These are phyloP conservation scores for Collybiopsis confluens DNA, from an alignment of 768 basidiomycete species.

Conservation along the genomic window DNA sequence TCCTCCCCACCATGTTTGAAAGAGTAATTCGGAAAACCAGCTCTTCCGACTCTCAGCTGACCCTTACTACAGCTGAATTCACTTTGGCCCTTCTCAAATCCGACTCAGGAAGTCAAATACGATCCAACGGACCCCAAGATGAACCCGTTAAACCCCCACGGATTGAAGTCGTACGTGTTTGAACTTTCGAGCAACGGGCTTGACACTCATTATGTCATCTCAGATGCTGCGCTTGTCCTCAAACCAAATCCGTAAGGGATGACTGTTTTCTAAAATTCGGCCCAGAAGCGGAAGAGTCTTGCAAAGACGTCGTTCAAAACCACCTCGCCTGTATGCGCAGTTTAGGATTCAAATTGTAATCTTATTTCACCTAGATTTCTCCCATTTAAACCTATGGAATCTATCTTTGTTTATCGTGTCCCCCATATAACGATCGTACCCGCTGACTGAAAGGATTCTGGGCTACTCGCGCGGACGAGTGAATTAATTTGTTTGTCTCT, in stretches of 20 bases:
- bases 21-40: conserved; percentile 1
- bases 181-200: not conserved
- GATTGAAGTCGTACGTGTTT: conserved; percentile 78
- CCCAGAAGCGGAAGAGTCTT: conserved; percentile 64
- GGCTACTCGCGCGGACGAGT: too few relatives aligned
- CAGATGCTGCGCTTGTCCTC: conserved; percentile 95
- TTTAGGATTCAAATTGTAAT: conserved; percentile 83
- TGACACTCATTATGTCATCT: not conserved
- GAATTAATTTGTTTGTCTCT: too few relatives aligned
- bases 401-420: too few relatives aligned
- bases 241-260: conserved; percentile 89
- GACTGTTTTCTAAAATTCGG: conserved; percentile 87
- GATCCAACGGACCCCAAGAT: conserved; percentile 73
- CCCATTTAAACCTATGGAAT: too few relatives aligned
- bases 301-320: conserved; percentile 70
- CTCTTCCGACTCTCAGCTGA: not conserved
- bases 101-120: conserved; percentile 34
- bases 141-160: conserved; percentile 90
- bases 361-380: not conserved
- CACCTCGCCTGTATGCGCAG: conserved; percentile 90
- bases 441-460: too few relatives aligned
- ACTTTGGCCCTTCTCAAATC: conserved; percentile 46
- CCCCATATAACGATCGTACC: too few relatives aligned
- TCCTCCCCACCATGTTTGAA: conserved; percentile 4
- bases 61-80: conserved; percentile 38